Base-by-base conservation (phyloP, 2,329 filamentous ascomycete species). In the Cylindrodendrum hubeiense region DNA sequence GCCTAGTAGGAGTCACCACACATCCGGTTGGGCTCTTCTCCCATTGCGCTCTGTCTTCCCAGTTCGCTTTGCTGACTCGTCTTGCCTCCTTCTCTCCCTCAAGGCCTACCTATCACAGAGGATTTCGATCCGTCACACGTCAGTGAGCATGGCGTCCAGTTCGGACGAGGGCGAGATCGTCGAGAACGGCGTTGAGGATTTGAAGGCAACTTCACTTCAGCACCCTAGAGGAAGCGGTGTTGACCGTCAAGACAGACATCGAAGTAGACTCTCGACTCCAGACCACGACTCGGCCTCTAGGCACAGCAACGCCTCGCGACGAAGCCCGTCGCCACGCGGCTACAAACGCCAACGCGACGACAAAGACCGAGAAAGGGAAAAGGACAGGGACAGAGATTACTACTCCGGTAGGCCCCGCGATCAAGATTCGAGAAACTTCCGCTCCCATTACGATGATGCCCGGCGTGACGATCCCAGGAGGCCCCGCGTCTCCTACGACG, bases 181-280 rank as follows among this genome's bases (percentile, higher is more conserved):
- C 80, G 93, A 95, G 83, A 88, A 88, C 83, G 86, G 87, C 82
- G 87, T 85, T 86, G 79, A 79, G 78, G 78, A 84, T 76, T 83
- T 82, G 81, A 96, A 96, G 93, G 93, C 93, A 96, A 93, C 92
- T 93, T 91, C 91, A 90, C 89, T 90, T 87, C 85, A 87, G 86
- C 87, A 87, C 81, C 83, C 88, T 87, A 89, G 90, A 88, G 87
- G 90, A 91, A 90, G 85, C 89, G 90, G 87, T 89, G 91, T 97
- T 97, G 93, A 97, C 93, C 92, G 91, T 89, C 90, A 86, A 87
- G 88, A 92, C 92, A 97, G 94, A 95, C 87, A 82, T 83, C 89
- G 87, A 82, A 85, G 82, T 79, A 87, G 85, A 85, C 78, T 82
- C 74, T 87, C 87, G 77, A 89, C 88, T 68, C 88, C 88, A 72